Base-by-base conservation (phyloP, 192 early-diverging fungal species). In the Phlyctochytrium planicorne region DNA sequence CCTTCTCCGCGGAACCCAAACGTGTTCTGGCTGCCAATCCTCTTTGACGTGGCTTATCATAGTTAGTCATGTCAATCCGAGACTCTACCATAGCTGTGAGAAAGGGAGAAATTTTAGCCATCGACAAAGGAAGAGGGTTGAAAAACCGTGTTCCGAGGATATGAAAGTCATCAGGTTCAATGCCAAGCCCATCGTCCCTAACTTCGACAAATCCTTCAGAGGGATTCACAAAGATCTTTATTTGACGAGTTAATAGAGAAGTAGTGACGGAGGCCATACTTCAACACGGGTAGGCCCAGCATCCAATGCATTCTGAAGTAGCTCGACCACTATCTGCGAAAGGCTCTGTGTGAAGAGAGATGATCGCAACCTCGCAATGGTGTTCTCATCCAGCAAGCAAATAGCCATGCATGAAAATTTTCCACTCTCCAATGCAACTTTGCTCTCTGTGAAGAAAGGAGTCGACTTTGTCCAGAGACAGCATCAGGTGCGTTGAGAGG, bases 1-100 rank as follows among this genome's bases (percentile, higher is more conserved):
- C 88, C 88, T 84, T 91, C 88, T n/a, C 89, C 89, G 3, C 89
- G 79, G 50, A 88, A 91, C 3, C 89, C 89, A 76, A 82, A 88
- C 3, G 85, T 83, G 3, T 47, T 66, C 6, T 76, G 60, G 1
- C 66, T 29, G 27, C 71, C 30, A 0, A 86, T 75, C 34, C 70
- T 75, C 64, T 88, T 91, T 25, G 89, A 91, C 0, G 88, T 88
- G 1, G 73, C 84, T 88, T 16, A 47, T 52, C 23, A 57, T 57
- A 34, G 6, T 20, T 67, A 24, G 27, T n/a, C 40, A 50, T 14
- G 10, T 50, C n/a, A 14, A 50, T 50, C 40, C 10, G 40, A 50
- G 10, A 14, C 40, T 50, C n/a, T 50, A 50, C 40, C 40, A n/a
- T 50, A 50, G 40, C 40, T 50, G 40, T 14, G 40, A 50, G 10